Evolutionary conservation across 805 yeast genomes (phyloP), one percentile per base, ranked within the genome.

Genomic region (Grigorovia transvaalensis): DNA sequence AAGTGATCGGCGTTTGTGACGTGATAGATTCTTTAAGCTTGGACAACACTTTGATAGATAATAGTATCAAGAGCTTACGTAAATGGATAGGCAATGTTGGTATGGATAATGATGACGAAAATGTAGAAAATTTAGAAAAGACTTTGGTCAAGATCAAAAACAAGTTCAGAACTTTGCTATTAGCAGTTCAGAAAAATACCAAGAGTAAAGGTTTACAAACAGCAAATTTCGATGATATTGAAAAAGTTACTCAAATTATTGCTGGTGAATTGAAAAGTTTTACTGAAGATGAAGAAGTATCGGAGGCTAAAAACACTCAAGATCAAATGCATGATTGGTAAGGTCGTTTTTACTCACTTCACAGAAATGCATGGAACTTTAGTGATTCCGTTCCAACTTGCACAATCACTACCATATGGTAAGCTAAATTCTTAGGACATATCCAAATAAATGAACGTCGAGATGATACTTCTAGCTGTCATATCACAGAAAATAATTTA

Each of bases 41-140:
- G 2, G 56, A 55, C 6, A 52, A 49, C 30, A 48, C 51, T 7
- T 23, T 55, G 17, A 54, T 61, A 1, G 50, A 65, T 2, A 51
- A 61, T 27, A 65, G 62, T 48, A 58, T 65, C 1, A 45, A 46
- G 19, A 41, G 56, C 2, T 59, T 70, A n/a, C 50, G 64, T 7
- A 29, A 47, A 0, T 63, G 71, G 17, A 58, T 74, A 0, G 51
- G 52, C 0, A 66, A 57, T 2, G 54, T 68, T 63, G 74, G 67
- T 50, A 60, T 56, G 58, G 71, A 63, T 51, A 83, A 84, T 58
- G 76, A 76, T 9, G 82, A 79, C 47, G 71, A 66, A 0, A 79
- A 75, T 23, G 90, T 84, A 4, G 78, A 75, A 4, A 70, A 67
- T 17, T 76, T 75, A 52, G 89, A 82, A 51, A 74, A 71, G 52